Evolutionary conservation across 768 basidiomycete genomes (phyloP).

Genomic region (Peribolospora baueri): DNA sequence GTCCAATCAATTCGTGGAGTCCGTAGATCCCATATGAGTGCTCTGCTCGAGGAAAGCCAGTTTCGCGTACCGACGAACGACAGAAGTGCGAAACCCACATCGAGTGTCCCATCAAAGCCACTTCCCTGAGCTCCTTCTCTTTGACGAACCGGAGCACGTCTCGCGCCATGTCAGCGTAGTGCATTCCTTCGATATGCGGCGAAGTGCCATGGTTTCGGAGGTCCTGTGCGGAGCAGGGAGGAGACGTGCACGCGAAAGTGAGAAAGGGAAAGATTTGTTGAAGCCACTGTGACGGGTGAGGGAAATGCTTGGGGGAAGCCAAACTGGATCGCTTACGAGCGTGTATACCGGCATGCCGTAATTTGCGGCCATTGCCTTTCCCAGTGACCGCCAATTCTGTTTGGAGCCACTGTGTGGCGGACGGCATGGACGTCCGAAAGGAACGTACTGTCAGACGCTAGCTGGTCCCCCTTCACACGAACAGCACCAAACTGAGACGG

Average conservation of each 20-base stretch:
- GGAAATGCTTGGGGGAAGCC: not conserved
- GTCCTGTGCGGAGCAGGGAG: conserved; percentile 28
- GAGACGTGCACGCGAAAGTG: not conserved
- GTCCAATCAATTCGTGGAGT: not conserved
- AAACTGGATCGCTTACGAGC: conserved; percentile 26
- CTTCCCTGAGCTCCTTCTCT: conserved; percentile 25
- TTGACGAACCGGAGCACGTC: conserved; percentile 49
- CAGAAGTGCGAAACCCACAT: conserved; percentile 33
- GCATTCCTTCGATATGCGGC: conserved; percentile 47
- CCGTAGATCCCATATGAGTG: not conserved
- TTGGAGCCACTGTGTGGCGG: conserved; percentile 42
- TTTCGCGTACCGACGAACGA: not conserved
- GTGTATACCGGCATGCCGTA: conserved; percentile 46
- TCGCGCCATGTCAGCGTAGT: conserved; percentile 50
- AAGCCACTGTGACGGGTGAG: not conserved
- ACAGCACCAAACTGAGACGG: too few relatives aligned
- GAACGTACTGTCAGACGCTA: too few relatives aligned
- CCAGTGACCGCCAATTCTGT: conserved; percentile 64
- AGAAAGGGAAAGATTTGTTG: not conserved
- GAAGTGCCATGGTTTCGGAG: conserved; percentile 74
- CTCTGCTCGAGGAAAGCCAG: not conserved
- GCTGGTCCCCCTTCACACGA: too few relatives aligned
- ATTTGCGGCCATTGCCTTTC: conserved; percentile 45
- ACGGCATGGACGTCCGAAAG: too few relatives aligned
- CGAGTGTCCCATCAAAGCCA: conserved; percentile 67